Evolutionary conservation across 306 rosid genomes (phyloP), one percentile per base, ranked within the genome.

Genomic region (Trifolium subterraneum): DNA sequence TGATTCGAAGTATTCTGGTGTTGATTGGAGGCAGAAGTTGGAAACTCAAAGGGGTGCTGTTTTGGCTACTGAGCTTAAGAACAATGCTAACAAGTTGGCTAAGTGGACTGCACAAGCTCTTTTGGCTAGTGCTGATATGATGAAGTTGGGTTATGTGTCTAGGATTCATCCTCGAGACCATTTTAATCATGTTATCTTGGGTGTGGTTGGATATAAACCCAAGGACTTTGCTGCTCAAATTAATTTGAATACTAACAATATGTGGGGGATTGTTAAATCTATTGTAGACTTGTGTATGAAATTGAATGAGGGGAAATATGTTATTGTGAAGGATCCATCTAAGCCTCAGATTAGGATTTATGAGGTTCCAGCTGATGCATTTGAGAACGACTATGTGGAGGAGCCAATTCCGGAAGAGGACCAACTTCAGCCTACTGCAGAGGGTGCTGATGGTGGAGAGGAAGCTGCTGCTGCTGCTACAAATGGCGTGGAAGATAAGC

Each of bases 201-300:
- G 96, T 42, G 97, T 93, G 59, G 90, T 85, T 19, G 97, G 98
- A 27, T 93, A 93, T 45, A 93, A 93, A 29, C 97, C 98, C 0
- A 90, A 82, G 89, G 97, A 93, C 27, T 91, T 93, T 55, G 93
- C 98, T 0, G 70, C 86, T 0, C 98, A 93, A 60, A 93, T 93
- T 31, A 93, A 93, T 78, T 72, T 94, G 70, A 93, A 91, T 77
- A 85, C 93, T 0, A 33, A 84, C 2, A 89, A 92, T 65, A 93
- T 94, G 98, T 94, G 98, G 96, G 98, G 98, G 0, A 94, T 94
- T 83, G 96, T 94, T 18, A 94, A 94, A 79, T 88, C 98, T n/a
- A 88, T 94, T 66, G 98, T 93, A 72, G 98, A 93, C 77, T 72
- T 93, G 89, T 93, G 97, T 80, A 93, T 93, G 98, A 93, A 93